A percentile compares a stretch with the other conserved stretches of the same genome.
phyloP scores from a whole-genome alignment of 192 early-diverging fungal species.

The Backusella macrospora region DNA sequence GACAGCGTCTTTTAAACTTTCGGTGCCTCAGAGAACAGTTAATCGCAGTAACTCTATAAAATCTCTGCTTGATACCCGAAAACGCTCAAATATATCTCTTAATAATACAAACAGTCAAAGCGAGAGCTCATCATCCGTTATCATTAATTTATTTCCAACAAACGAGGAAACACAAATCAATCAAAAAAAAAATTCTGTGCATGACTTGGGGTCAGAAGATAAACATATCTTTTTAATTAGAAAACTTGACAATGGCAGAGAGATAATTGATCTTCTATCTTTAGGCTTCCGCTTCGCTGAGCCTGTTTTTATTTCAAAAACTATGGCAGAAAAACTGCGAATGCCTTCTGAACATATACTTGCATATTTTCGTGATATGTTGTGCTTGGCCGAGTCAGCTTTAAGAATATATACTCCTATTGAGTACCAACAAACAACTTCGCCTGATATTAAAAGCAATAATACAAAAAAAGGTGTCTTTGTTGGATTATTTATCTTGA shows the following conservation, averaged over 20 bases:
- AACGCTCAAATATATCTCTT: neutral
- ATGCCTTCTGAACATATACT: slow-evolving; percentile 30
- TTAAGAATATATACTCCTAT: neutral
- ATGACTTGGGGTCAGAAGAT: neutral
- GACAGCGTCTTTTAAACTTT: neutral
- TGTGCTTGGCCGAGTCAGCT: slow-evolving; percentile 2
- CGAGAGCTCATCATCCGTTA: neutral
- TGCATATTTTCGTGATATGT: slow-evolving; percentile 35
- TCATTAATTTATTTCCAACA: neutral
- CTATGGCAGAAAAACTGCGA: slow-evolving; percentile 35
- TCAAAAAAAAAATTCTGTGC: neutral
- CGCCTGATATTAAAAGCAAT: neutral
- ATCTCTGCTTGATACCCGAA: neutral
- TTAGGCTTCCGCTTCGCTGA: slow-evolving; percentile 41
- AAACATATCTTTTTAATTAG: slow-evolving; percentile 37
- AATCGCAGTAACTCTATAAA: neutral
- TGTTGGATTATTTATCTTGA: slow-evolving; percentile 25
- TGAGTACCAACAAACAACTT: neutral
- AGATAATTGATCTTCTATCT: slow-evolving; percentile 20
- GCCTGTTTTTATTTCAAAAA: slow-evolving; percentile 30
- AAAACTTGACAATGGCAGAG: slow-evolving; percentile 15
- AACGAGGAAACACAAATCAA: neutral
- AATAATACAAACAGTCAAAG: neutral
- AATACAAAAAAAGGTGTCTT: neutral
- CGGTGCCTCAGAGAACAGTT: neutral